Evolutionary conservation across 768 basidiomycete species (phyloP), one percentile per base, ranked within the genome.

Genomic region (Cyathus striatus): DNA sequence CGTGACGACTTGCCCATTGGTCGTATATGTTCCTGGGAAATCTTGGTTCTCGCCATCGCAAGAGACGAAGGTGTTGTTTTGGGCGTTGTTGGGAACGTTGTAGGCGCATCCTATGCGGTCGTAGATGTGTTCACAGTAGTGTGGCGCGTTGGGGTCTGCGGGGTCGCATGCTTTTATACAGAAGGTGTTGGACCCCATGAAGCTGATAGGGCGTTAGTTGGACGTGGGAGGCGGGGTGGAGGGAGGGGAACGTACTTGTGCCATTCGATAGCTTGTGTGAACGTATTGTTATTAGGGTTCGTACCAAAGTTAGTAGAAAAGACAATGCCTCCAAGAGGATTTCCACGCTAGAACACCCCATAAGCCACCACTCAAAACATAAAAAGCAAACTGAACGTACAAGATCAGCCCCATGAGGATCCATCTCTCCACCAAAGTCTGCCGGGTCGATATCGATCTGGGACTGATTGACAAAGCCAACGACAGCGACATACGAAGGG

Each of bases 81-180:
- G 53, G 40, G 83, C 82, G 23, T 65, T 58, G 60, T 75, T 79
- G 18, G 87, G 87, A 16, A 74, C 81, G 57, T 88, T 90, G 66
- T n/a, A n/a, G n/a, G n/a, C n/a, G n/a, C n/a, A n/a, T n/a, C n/a
- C n/a, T n/a, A n/a, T n/a, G n/a, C n/a, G 83, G 54, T 88, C 86
- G 41, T 66, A 82, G 47, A 77, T 71, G 70, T 91, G 83, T 55
- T 86, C 67, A 66, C 88, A 90, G 54, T 61, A 75, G 20, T 66
- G 58, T 3, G 69, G 65, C 2, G 73, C 70, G 49, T 79, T 70
- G 24, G 73, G 52, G 12, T 65, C 65, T 2, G 59, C 48, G 4
- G 79, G 78, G 52, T 85, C 76, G 64, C 86, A 90, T 0, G 71
- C 62, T 62, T 86, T 88, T 49, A 84, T 50, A 60, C 83, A 88